These are phyloP conservation scores for Verticillium nonalfalfae DNA, from an alignment of 2,329 filamentous ascomycete species.

Conservation along the genomic window DNA sequence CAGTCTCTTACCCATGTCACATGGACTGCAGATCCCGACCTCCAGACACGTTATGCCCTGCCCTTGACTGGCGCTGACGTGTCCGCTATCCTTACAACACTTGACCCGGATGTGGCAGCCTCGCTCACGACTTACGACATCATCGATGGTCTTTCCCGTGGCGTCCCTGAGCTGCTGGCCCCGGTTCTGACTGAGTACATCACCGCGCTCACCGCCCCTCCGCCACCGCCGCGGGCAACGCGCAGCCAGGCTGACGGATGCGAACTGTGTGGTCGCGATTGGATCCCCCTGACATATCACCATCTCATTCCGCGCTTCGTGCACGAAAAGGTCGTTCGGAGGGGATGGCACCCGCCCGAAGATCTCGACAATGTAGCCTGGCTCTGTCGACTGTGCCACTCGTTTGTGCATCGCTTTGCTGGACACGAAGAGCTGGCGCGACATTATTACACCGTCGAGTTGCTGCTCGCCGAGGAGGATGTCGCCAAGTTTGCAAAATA, in stretches of 20 bases:
- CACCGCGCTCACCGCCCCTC: slow-evolving; percentile 47
- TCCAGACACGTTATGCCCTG: slow-evolving; percentile 49
- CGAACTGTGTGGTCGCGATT: slow-evolving; percentile 70
- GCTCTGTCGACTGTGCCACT: slow-evolving; percentile 80
- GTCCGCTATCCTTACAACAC: slow-evolving; percentile 40
- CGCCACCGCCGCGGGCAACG: slow-evolving; percentile 56
- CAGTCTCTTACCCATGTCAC: slow-evolving; percentile 54
- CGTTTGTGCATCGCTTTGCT: slow-evolving; percentile 71
- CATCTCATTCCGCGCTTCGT: slow-evolving; percentile 77
- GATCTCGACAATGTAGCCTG: slow-evolving; percentile 76
- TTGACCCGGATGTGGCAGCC: slow-evolving; percentile 58
- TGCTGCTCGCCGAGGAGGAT: slow-evolving; percentile 63
- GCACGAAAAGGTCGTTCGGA: slow-evolving; percentile 69
- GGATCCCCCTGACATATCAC: slow-evolving; percentile 75
- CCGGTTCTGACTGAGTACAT: slow-evolving; percentile 61
- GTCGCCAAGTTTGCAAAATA: slow-evolving; percentile 65
- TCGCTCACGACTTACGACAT: slow-evolving; percentile 63
- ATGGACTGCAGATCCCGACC: slow-evolving; percentile 38
- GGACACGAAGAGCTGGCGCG: slow-evolving; percentile 72
- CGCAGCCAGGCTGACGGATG: slow-evolving; percentile 49
- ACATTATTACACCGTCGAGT: slow-evolving; percentile 66
- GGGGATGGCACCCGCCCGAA: slow-evolving; percentile 73
- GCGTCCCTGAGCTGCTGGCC: slow-evolving; percentile 47
- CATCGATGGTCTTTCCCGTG: slow-evolving; percentile 32
- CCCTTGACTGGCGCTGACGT: slow-evolving; percentile 48